Evolutionary conservation across 805 yeast genomes (phyloP).

Genomic region (Saturnispora sekii): DNA sequence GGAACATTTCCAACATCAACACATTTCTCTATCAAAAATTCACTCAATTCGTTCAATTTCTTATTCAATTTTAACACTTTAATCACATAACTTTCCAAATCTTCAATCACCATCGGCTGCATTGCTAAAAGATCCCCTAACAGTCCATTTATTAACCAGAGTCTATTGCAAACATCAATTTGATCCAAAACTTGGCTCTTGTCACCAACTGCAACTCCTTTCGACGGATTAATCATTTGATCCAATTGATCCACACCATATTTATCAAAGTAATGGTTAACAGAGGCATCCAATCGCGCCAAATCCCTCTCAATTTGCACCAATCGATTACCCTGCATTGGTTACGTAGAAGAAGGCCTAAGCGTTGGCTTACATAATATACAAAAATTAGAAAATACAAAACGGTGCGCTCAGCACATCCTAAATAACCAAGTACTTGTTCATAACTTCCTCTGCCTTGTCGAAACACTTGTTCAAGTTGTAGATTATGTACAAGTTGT

Average conservation of each 20-base stretch:
- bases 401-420: constrained; percentile 18
- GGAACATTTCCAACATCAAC: constrained; percentile 4
- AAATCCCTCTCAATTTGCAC: background rate
- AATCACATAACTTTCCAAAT: constrained; percentile 10
- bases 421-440: constrained; percentile 42
- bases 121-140: constrained; percentile 14
- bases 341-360: background rate
- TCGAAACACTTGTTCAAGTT: constrained; percentile 61
- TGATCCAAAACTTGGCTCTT: constrained; percentile 15
- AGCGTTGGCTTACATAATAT: background rate
- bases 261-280: constrained; percentile 8
- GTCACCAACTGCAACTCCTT: background rate
- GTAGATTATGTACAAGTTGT: constrained; percentile 70
- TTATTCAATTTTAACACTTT: constrained; percentile 13
- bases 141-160: constrained; percentile 26
- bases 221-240: background rate
- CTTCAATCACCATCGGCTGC: constrained; percentile 11
- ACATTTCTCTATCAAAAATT: background rate
- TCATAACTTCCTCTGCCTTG: constrained; percentile 56
- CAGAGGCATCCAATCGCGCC: constrained; percentile 5
- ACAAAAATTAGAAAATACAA: background rate
- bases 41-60: constrained; percentile 11
- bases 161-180: constrained; percentile 24
- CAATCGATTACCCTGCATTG: background rate
- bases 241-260: constrained; percentile 9